These are phyloP conservation scores for Globisporangium paddicum DNA, from an alignment of 352 stramenopile species.

Conservation along the genomic window DNA sequence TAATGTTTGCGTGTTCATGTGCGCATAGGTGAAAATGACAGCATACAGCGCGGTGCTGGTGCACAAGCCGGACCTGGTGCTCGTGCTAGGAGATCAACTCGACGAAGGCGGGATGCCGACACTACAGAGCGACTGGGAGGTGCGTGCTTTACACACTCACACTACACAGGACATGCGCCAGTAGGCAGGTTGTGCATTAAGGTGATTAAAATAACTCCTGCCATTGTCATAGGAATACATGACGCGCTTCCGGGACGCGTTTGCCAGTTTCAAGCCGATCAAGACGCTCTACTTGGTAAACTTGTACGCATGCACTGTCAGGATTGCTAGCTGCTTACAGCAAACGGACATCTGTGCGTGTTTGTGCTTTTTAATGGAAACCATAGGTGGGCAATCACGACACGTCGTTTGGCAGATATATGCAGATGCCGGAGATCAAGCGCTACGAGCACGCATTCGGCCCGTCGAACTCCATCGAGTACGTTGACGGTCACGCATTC, in stretches of 20 bases:
- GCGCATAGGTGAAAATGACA: conserved; percentile 26
- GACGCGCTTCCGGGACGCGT: conserved; percentile 36
- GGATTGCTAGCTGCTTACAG: not conserved
- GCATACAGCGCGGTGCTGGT: conserved; percentile 38
- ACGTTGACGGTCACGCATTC: conserved; percentile 48
- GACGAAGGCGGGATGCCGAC: conserved; percentile 66
- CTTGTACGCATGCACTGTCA: not conserved
- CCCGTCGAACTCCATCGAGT: conserved; percentile 41
- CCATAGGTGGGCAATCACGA: conserved; percentile 72
- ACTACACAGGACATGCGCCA: not conserved
- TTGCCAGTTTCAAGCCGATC: conserved; percentile 31
- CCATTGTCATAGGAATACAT: conserved; percentile 34
- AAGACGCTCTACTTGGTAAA: conserved; percentile 55
- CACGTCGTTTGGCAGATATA: conserved; percentile 51
- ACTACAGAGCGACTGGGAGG: conserved; percentile 41
- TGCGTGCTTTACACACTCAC: conserved; percentile 1
- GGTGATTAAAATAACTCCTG: not conserved
- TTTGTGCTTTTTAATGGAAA: not conserved
- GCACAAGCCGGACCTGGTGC: conserved; percentile 45
- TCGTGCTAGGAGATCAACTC: conserved; percentile 71
- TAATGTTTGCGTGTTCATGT: not conserved
- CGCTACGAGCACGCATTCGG: conserved; percentile 64
- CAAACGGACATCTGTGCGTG: no score
- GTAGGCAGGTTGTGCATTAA: not conserved
- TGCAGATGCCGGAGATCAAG: conserved; percentile 32